Conservation (phyloP, 2,329 filamentous ascomycete genomes). For the Dactylellina cionopaga region DNA sequence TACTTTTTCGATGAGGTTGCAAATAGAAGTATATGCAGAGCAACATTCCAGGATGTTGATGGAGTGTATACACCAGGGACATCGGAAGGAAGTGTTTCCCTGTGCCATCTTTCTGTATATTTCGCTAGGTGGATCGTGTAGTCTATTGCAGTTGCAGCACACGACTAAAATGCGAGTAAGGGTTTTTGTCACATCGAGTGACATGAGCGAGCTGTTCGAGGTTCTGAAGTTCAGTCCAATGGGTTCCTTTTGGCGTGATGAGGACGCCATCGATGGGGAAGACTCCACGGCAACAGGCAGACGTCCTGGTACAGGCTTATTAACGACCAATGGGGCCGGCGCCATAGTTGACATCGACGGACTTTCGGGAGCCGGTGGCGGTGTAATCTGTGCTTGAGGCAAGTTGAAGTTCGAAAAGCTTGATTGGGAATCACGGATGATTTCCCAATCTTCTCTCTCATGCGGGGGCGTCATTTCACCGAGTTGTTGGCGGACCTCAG, state of each 20-base stretch:
- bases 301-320: slow-evolving; percentile 30
- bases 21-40: slow-evolving; percentile 50
- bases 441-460: slow-evolving; percentile 47
- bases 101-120: slow-evolving; percentile 46
- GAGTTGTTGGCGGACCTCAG: slow-evolving; percentile 45
- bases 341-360: slow-evolving; percentile 5
- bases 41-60: slow-evolving; percentile 48
- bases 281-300: slow-evolving; percentile 20
- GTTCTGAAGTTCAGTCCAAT: slow-evolving; percentile 14
- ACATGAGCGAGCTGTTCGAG: slow-evolving; percentile 42
- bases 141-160: slow-evolving; percentile 42
- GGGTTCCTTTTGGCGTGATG: slow-evolving; percentile 7
- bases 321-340: neutral
- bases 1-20: slow-evolving; percentile 49
- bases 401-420: slow-evolving; percentile 25
- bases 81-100: slow-evolving; percentile 33
- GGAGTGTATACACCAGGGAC: slow-evolving; percentile 40
- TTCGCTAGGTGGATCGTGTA: slow-evolving; percentile 49
- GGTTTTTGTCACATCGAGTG: slow-evolving; percentile 44
- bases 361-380: slow-evolving; percentile 11
- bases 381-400: neutral
- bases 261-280: neutral
- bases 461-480: slow-evolving; percentile 52
- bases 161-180: slow-evolving; percentile 37
- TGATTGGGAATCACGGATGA: slow-evolving; percentile 35